Evolutionary conservation across 495 filamentous ascomycete genomes (phyloP), one percentile per base, ranked within the genome.

Genomic region (Margaritispora aquatica): DNA sequence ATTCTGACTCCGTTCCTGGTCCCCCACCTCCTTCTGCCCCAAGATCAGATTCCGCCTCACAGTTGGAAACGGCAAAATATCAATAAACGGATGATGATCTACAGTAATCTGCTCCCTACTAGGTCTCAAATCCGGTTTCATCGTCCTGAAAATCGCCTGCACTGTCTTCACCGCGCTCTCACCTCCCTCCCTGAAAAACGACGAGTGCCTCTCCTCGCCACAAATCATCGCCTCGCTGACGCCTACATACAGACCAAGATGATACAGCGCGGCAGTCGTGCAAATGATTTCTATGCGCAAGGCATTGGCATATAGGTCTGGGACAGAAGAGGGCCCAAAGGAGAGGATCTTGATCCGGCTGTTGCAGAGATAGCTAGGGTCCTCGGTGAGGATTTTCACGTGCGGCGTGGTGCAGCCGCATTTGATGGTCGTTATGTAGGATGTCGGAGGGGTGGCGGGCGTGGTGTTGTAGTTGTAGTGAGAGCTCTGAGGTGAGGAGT

Each of bases 21-120:
- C n/a, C n/a, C n/a, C n/a, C n/a, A n/a, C 29, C 0, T 59, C 51
- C 3, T 56, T 27, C 1, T 60, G 52, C 15, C 68, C 48, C 3
- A 27, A 50, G 26, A 46, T 46, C 4, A 55, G 53, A 20, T 46
- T 55, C 29, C 13, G 11, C 5, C 53, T 21, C 3, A 55, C 13
- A 21, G 20, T 55, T 21, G 53, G 53, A 27, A 55, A 55, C 7
- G 53, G 53, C 22, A 55, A 17, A 46, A 55, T 36, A 20, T 55
- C 53, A 5, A 55, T 55, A 27, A 50, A 55, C 23, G 34, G 27
- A 55, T 36, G 53, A 46, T 55, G 53, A 21, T 55, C 29, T 9
- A 55, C 53, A 21, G 53, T 55, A 15, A 55, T 46, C 44, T 55
- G 53, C 44, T 38, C 26, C 4, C 34, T 55, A 20, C 3, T 38